Percentiles rank a stretch among this genome's conserved stretches.
These are phyloP conservation scores for Melastoma malabathricum DNA, from an alignment of 345 rosid genomes.

Conservation along the genomic window DNA sequence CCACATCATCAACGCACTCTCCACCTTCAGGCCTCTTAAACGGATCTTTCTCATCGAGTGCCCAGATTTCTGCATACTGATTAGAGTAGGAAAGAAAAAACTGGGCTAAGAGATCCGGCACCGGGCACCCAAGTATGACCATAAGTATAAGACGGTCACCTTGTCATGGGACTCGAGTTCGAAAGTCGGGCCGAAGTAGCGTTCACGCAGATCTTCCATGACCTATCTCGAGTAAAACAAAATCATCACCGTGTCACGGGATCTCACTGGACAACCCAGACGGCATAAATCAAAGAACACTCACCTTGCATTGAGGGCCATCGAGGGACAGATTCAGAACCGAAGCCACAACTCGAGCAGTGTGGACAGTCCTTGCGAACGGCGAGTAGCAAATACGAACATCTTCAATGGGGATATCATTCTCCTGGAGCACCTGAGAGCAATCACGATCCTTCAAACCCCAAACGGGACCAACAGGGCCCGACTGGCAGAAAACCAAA, in stretches of 20 bases:
- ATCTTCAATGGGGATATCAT: constrained; percentile 30
- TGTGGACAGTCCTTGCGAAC: constrained; percentile 76
- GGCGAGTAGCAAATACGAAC: constrained; percentile 90
- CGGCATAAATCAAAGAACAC: background rate
- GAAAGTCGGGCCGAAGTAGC: constrained; percentile 78
- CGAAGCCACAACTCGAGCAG: constrained; percentile 60
- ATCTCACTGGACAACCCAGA: background rate
- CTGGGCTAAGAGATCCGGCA: too few species aligned
- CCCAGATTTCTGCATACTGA: constrained; percentile 80
- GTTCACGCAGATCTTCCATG: constrained; percentile 73
- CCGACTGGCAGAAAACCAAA: background rate
- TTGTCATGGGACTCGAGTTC: constrained; percentile 78
- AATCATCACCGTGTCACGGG: background rate
- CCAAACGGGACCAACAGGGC: background rate
- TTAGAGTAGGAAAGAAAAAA: constrained; percentile 5
- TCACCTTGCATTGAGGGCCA: constrained; percentile 68
- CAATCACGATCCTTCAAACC: background rate
- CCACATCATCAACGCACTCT: constrained; percentile 81
- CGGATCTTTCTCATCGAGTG: constrained; percentile 76
- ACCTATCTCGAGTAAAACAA: constrained; percentile 18
- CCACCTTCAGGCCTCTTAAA: constrained; percentile 59
- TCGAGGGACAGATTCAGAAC: constrained; percentile 53
- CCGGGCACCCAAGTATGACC: too few species aligned
- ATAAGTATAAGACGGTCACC: constrained; percentile 20
- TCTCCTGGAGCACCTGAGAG: constrained; percentile 61